phyloP scores from a whole-genome alignment of 345 rosid species.

The Toxicodendron radicans region DNA sequence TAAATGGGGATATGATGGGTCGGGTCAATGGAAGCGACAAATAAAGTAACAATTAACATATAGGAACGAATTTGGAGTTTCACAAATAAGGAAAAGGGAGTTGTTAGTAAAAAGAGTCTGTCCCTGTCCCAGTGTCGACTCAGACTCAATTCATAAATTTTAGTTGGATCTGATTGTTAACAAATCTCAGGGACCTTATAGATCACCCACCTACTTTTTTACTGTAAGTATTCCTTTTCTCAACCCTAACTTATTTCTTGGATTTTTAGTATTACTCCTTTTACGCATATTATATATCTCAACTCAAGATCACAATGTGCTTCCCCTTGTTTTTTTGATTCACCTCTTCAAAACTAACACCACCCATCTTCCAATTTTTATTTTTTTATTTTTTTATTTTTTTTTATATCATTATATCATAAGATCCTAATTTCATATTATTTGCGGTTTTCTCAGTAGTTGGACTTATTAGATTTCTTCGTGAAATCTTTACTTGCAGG shows the following conservation, averaged over 20 bases:
- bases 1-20: no score
- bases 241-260: background rate
- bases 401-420: no score
- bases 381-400: no score
- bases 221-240: constrained; percentile 12
- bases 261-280: no score
- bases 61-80: no score
- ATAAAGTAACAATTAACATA: no score
- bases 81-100: no score
- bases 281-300: background rate
- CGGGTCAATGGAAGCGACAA: no score
- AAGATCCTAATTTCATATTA: no score
- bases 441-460: background rate
- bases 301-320: background rate
- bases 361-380: background rate
- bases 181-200: background rate
- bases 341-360: background rate
- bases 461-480: background rate
- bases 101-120: background rate
- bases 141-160: background rate
- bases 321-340: background rate
- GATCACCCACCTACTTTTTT: background rate
- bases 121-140: background rate
- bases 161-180: constrained; percentile 12
- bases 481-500: constrained; percentile 11